Evolutionary conservation across 805 yeast genomes (phyloP), one percentile per base, ranked within the genome.

Genomic region (Teunomyces tritomae): DNA sequence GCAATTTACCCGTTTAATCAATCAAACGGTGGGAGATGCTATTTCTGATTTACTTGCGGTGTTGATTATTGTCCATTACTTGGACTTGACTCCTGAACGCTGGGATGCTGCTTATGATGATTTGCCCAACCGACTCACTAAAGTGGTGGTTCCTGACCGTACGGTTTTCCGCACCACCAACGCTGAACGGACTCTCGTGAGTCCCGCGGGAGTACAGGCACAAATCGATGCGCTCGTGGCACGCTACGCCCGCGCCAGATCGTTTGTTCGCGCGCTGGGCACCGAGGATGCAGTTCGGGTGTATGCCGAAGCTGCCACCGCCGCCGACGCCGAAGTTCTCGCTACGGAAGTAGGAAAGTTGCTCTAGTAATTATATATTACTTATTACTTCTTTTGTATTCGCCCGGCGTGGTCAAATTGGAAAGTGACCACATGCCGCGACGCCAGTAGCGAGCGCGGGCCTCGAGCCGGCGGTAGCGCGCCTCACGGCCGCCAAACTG

Each of bases 21-120:
- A 94, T 66, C 98, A 94, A 66, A 86, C 98, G 1, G 98, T 94
- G n/a, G 99, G 99, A 28, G 99, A 94, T 65, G 96, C 99, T 8
- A 85, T 94, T 44, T 82, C 96, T n/a, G 99, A 94, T 64, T 72
- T 94, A 65, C 69, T 94, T 49, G 82, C 87, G 4, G 91, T 94
- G 1, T 67, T 91, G 46, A 77, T 83, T 1, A 82, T 90, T 7
- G 65, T 85, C 34, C 64, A 77, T 5, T 76, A 79, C 53, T 74
- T 86, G 56, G 60, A 76, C 7, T 72, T 85, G 71, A 59, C 79
- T 2, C 88, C 96, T 2, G 63, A 61, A 3, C 77, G 78, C 36
- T 94, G 99, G 99, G 82, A 87, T 61, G 56, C 67, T 8, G 80
- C 82, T 39, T 94, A 92, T 66, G 70, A 78, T 0, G 98, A 94